These are phyloP conservation scores for Blastobotrys raffinosifermentans DNA, from an alignment of 1,139 yeast species.

Conservation along the genomic window DNA sequence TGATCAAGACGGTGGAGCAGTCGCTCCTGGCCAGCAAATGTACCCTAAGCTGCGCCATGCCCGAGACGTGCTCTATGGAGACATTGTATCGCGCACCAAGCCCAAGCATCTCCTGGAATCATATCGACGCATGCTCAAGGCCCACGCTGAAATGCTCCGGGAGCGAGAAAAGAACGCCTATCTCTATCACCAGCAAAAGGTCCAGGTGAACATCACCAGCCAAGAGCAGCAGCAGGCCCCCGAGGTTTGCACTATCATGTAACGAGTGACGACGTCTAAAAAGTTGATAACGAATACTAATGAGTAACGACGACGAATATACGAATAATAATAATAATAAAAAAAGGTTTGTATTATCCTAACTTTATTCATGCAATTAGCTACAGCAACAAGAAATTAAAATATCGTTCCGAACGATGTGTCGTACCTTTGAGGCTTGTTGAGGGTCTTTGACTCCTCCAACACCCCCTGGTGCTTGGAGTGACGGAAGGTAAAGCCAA, in stretches of 20 bases:
- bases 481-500: conserved; percentile 95
- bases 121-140: not conserved
- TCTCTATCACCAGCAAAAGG: too few relatives aligned
- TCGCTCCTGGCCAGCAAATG: not conserved
- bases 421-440: conserved; percentile 10
- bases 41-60: conserved; percentile 1
- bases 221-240: too few relatives aligned
- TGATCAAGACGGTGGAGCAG: not conserved
- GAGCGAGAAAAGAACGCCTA: conserved; percentile 1
- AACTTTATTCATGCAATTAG: too few relatives aligned
- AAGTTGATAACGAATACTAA: too few relatives aligned
- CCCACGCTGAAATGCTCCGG: not conserved
- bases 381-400: too few relatives aligned
- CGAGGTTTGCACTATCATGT: too few relatives aligned
- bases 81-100: not conserved
- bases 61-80: not conserved
- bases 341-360: too few relatives aligned
- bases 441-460: conserved; percentile 14
- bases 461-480: conserved; percentile 22
- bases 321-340: too few relatives aligned
- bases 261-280: too few relatives aligned
- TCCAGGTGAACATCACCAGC: too few relatives aligned
- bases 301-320: too few relatives aligned
- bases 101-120: not conserved
- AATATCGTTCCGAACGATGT: conserved; percentile 25